phyloP scores from a whole-genome alignment of 2,329 filamentous ascomycete species.

The Aspergillus flavus region DNA sequence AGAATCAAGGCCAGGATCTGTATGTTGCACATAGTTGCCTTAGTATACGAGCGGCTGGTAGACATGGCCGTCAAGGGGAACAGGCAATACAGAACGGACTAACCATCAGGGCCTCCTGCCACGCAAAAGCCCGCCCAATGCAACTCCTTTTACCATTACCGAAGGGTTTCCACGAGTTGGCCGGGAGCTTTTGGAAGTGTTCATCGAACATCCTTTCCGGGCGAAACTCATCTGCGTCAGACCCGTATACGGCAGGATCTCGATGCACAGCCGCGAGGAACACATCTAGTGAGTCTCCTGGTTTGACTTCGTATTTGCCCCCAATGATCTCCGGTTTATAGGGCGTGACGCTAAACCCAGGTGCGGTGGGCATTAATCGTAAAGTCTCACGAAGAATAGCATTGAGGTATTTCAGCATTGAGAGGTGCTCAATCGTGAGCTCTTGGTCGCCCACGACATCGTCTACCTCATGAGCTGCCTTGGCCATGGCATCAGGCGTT shows the following conservation, averaged over 20 bases:
- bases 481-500: constrained; percentile 60
- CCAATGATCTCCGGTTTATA: constrained; percentile 54
- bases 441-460: constrained; percentile 60
- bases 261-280: constrained; percentile 59
- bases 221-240: constrained; percentile 65
- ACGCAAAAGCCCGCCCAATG: constrained; percentile 73
- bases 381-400: constrained; percentile 67
- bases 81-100: too few relatives aligned
- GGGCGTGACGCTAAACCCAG: constrained; percentile 37
- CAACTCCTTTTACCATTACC: constrained; percentile 71
- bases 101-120: constrained; percentile 68
- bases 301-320: constrained; percentile 63
- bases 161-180: constrained; percentile 70
- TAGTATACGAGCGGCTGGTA: too few relatives aligned
- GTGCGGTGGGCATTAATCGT: constrained; percentile 61
- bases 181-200: constrained; percentile 62
- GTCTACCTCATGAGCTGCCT: constrained; percentile 70
- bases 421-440: constrained; percentile 62
- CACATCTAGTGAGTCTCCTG: constrained; percentile 53
- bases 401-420: constrained; percentile 46
- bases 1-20: constrained; percentile 56
- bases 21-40: too few relatives aligned
- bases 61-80: too few relatives aligned
- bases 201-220: constrained; percentile 74
- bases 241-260: constrained; percentile 66